Percentiles rank a stretch among this genome's conserved stretches.
Evolutionary conservation across 768 basidiomycete genomes (phyloP).

Genomic region (Tricholoma sp.): DNA sequence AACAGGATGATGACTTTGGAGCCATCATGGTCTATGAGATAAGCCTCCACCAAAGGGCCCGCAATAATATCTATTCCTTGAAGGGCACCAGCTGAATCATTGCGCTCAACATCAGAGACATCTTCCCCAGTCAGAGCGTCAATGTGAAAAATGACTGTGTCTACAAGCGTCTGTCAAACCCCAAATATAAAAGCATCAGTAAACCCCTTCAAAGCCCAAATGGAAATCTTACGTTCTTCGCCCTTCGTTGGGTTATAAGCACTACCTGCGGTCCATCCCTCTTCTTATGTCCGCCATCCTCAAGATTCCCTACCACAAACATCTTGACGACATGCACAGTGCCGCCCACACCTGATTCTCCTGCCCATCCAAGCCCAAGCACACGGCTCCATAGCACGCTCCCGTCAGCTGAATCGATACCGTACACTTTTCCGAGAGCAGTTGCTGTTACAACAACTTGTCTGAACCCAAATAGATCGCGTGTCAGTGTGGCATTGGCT

Average conservation of each 20-base stretch:
- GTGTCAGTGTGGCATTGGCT: conserved; percentile 14
- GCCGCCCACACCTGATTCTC: conserved; percentile 40
- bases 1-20: conserved; percentile 57
- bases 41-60: conserved; percentile 56
- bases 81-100: conserved; percentile 29
- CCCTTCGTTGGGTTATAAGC: conserved; percentile 55
- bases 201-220: not conserved
- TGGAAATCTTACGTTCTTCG: conserved; percentile 50
- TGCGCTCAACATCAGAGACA: conserved; percentile 4
- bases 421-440: conserved; percentile 69
- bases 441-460: conserved; percentile 78
- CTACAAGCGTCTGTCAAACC: conserved; percentile 44
- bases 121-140: conserved; percentile 80
- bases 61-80: conserved; percentile 59
- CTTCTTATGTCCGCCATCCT: conserved; percentile 23
- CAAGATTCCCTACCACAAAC: conserved; percentile 47
- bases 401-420: conserved; percentile 76
- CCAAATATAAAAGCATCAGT: not conserved
- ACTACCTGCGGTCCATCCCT: conserved; percentile 50
- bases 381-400: conserved; percentile 75
- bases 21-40: conserved; percentile 37
- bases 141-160: conserved; percentile 74
- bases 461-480: conserved; percentile 84
- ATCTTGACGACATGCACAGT: conserved; percentile 54
- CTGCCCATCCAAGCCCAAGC: conserved; percentile 69